These are phyloP conservation scores for Aspergillus ibericus DNA, from an alignment of 2,329 filamentous ascomycete species.

Conservation along the genomic window DNA sequence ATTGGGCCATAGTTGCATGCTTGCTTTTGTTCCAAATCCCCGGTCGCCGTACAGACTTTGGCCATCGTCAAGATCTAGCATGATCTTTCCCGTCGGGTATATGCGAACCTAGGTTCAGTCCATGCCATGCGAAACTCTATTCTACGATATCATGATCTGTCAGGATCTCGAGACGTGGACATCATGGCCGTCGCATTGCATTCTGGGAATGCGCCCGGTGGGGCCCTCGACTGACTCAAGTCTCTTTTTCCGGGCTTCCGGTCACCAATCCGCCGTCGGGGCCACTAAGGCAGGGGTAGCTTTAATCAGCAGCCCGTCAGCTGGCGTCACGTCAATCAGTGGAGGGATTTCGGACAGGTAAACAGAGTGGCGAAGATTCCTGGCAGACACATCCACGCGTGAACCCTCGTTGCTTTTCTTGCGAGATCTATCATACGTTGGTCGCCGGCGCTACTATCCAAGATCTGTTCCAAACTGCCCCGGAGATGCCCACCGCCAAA, in stretches of 20 bases:
- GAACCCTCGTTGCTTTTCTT: neutral
- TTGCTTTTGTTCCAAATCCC: neutral
- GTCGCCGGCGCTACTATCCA: neutral
- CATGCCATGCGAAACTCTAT: neutral
- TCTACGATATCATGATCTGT: neutral
- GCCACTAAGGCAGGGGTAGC: slow-evolving; percentile 22
- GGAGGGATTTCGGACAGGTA: neutral
- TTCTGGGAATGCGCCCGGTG: slow-evolving; percentile 3
- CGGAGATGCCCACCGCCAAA: neutral
- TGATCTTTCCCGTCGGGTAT: neutral
- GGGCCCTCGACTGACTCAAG: slow-evolving; percentile 9
- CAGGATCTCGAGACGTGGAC: neutral
- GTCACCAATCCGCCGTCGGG: slow-evolving; percentile 14
- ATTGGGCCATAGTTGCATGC: neutral
- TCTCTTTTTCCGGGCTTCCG: slow-evolving; percentile 19
- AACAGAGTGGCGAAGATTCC: neutral
- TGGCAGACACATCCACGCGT: neutral
- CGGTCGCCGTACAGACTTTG: neutral
- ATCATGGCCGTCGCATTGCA: neutral
- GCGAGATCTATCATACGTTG: neutral
- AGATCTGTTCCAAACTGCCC: neutral
- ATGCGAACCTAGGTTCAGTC: neutral
- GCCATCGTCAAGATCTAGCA: neutral
- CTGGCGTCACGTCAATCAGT: slow-evolving; percentile 6
- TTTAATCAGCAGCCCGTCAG: slow-evolving; percentile 7